phyloP scores from a whole-genome alignment of 2,329 filamentous ascomycete species.

The Talaromyces pinophilus region DNA sequence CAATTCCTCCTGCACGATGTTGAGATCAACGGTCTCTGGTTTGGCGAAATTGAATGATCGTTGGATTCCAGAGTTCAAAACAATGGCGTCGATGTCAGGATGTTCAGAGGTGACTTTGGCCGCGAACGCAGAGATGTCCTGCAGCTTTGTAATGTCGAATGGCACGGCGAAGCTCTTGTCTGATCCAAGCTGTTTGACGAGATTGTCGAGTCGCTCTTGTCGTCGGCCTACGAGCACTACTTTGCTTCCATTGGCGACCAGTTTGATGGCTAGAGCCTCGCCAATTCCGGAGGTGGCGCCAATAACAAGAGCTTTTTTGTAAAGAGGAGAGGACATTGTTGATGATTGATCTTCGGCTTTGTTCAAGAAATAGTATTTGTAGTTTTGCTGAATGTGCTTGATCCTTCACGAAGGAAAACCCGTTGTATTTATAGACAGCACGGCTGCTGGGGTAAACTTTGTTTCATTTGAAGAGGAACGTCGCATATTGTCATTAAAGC shows the following conservation, averaged over 20 bases:
- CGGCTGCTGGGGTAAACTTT: background rate
- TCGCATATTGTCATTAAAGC: constrained; percentile 3
- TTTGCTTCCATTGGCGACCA: constrained; percentile 50
- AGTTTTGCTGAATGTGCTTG: background rate
- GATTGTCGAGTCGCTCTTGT: constrained; percentile 53
- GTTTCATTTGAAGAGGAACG: background rate
- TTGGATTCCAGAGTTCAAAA: constrained; percentile 58
- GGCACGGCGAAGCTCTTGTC: constrained; percentile 49
- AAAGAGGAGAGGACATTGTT: constrained; percentile 45
- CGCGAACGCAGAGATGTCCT: constrained; percentile 39
- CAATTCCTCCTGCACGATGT: constrained; percentile 48
- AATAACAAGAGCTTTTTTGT: constrained; percentile 56
- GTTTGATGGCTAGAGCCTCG: constrained; percentile 51
- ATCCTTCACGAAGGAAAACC: background rate
- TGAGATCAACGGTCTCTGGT: constrained; percentile 50
- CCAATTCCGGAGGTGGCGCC: constrained; percentile 54
- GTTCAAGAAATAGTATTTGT: background rate
- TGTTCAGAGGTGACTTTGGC: constrained; percentile 43
- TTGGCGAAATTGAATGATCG: constrained; percentile 53
- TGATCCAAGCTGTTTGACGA: constrained; percentile 49
- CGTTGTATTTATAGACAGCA: constrained; percentile 10
- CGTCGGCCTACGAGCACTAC: constrained; percentile 55
- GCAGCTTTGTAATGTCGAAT: constrained; percentile 55
- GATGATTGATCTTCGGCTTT: background rate
- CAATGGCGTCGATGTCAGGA: constrained; percentile 55